phyloP scores from a whole-genome alignment of 495 filamentous ascomycete species.

The Penicillium bialowiezense region DNA sequence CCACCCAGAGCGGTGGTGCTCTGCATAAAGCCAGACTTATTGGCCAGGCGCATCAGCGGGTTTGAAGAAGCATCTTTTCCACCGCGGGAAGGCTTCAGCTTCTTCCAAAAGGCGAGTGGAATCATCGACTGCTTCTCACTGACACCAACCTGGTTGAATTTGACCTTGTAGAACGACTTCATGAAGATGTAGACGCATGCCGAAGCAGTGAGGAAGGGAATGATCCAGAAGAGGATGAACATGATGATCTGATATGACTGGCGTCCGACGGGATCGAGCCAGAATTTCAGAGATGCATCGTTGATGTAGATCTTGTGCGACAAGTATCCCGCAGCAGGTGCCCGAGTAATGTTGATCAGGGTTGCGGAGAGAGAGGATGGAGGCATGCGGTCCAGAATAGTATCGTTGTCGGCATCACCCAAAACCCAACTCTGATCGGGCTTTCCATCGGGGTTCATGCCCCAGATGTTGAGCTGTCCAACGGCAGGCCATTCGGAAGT shows the following conservation, averaged over 20 bases:
- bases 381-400: constrained; percentile 60
- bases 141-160: constrained; percentile 66
- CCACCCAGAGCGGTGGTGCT: constrained; percentile 42
- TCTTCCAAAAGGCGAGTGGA: constrained; percentile 36
- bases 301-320: constrained; percentile 54
- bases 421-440: constrained; percentile 57
- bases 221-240: constrained; percentile 53
- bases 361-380: constrained; percentile 54
- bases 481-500: constrained; percentile 63
- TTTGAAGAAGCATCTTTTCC: constrained; percentile 20
- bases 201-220: constrained; percentile 50
- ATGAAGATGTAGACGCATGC: constrained; percentile 59
- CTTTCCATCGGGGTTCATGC: constrained; percentile 62
- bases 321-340: constrained; percentile 52
- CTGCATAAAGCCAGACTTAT: constrained; percentile 44
- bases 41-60: constrained; percentile 31
- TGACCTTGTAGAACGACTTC: constrained; percentile 70
- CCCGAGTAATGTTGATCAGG: constrained; percentile 59
- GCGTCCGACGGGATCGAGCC: constrained; percentile 51
- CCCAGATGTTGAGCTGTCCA: constrained; percentile 67
- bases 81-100: constrained; percentile 19
- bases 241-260: constrained; percentile 52
- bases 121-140: constrained; percentile 42
- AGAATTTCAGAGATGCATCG: constrained; percentile 51
- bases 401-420: constrained; percentile 60